Conservation (phyloP, 129 eudicot species). For the Tagetes erecta region DNA sequence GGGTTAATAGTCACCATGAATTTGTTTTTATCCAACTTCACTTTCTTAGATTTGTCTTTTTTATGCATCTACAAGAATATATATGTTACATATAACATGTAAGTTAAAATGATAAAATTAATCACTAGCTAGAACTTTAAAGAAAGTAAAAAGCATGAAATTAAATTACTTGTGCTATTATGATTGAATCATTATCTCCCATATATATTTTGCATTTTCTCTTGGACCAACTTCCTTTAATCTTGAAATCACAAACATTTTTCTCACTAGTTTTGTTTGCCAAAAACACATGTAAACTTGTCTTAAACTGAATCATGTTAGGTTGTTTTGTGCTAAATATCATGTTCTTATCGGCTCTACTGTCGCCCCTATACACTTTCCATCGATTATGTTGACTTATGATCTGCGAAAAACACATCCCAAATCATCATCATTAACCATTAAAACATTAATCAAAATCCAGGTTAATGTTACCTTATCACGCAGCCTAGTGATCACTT, state of each 20-base stretch:
- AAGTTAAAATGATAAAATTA: neutral
- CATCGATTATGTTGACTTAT: neutral
- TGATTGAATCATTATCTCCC: neutral
- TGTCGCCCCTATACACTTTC: slow-evolving; percentile 1
- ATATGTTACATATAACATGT: too few relatives aligned
- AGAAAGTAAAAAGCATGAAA: neutral
- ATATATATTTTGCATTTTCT: neutral
- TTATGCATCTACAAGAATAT: slow-evolving; percentile 12
- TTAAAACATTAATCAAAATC: too few relatives aligned
- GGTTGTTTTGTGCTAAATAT: slow-evolving; percentile 1
- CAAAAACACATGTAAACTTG: neutral
- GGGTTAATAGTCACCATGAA: slow-evolving; percentile 6
- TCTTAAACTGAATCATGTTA: neutral
- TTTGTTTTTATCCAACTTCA: neutral
- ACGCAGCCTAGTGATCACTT: neutral
- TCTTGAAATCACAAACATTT: neutral
- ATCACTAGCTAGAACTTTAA: neutral
- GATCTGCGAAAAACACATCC: neutral
- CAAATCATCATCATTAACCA: neutral
- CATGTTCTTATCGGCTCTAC: neutral
- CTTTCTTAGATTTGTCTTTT: neutral
- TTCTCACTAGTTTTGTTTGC: neutral
- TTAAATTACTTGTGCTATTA: neutral
- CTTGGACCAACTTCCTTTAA: neutral
- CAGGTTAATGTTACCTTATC: neutral